Percentiles rank a stretch among this genome's conserved stretches.
Evolutionary conservation across 2,329 filamentous ascomycete species (phyloP).

Genomic region (Spiromastix sp.): DNA sequence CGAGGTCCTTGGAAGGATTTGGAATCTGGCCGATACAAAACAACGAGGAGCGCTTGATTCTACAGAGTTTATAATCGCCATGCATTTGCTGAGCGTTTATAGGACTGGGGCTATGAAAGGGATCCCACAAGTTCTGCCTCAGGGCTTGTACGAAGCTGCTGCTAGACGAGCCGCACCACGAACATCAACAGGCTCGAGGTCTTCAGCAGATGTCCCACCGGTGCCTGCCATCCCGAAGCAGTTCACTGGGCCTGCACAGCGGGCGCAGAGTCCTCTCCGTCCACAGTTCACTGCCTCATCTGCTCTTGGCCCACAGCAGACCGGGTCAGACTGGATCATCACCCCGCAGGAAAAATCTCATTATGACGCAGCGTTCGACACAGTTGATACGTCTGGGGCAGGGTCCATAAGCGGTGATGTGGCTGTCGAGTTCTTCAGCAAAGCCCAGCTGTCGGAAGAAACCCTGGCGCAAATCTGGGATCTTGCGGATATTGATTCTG

Average conservation of each 20-base stretch:
- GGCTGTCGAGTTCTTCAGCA: constrained; percentile 86
- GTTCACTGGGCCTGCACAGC: constrained; percentile 55
- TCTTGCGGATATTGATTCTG: constrained; percentile 83
- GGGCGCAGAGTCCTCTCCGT: constrained; percentile 51
- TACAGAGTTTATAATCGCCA: constrained; percentile 94
- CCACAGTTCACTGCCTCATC: constrained; percentile 38
- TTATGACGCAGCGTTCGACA: constrained; percentile 78
- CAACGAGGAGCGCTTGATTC: constrained; percentile 76
- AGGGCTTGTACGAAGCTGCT: constrained; percentile 82
- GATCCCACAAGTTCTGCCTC: constrained; percentile 70
- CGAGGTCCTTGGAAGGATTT: constrained; percentile 86
- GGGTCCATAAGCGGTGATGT: constrained; percentile 90
- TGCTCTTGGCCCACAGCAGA: constrained; percentile 44
- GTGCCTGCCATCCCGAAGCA: constrained; percentile 69
- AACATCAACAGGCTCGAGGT: constrained; percentile 43
- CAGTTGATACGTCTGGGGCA: constrained; percentile 67
- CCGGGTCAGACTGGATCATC: constrained; percentile 68
- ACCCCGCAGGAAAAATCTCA: constrained; percentile 72
- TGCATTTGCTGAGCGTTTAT: constrained; percentile 90
- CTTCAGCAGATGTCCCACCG: constrained; percentile 39
- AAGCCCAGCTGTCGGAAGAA: constrained; percentile 82
- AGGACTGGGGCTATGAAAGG: constrained; percentile 72
- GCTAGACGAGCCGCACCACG: constrained; percentile 51
- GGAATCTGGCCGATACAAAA: constrained; percentile 89
- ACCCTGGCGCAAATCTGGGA: constrained; percentile 93